Conservation (phyloP, 495 filamentous ascomycete species). For the Ascodesmis nigricans region DNA sequence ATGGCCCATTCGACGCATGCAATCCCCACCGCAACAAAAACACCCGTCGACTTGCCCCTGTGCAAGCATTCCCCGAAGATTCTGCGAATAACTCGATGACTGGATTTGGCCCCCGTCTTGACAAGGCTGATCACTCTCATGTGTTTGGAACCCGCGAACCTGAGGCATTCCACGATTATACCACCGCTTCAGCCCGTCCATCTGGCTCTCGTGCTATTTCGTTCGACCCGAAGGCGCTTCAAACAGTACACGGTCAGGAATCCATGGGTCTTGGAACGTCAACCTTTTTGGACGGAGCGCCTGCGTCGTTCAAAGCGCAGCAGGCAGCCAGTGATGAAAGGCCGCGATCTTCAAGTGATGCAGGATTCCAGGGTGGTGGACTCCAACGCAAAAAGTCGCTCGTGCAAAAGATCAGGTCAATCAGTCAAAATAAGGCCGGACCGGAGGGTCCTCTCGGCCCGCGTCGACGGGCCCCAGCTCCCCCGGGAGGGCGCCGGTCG, state of each 20-base stretch:
- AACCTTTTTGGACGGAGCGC: constrained; percentile 88
- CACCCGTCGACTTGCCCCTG: constrained; percentile 61
- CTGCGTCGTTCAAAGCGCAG: constrained; percentile 65
- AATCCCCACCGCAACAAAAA: constrained; percentile 88
- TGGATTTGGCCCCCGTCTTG: constrained; percentile 65
- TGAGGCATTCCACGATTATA: constrained; percentile 73
- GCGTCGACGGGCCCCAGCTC: constrained; percentile 18
- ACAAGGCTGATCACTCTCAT: constrained; percentile 56
- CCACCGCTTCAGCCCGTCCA: constrained; percentile 25
- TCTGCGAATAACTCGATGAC: constrained; percentile 82
- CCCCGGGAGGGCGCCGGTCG: constrained; percentile 19
- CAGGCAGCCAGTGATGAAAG: constrained; percentile 24
- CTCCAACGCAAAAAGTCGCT: constrained; percentile 81
- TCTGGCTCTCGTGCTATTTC: constrained; percentile 23
- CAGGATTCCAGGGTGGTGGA: constrained; percentile 41
- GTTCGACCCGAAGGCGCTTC: constrained; percentile 40
- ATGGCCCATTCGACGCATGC: constrained; percentile 94
- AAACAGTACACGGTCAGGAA: constrained; percentile 63
- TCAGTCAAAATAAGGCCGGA: constrained; percentile 35
- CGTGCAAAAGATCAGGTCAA: constrained; percentile 59
- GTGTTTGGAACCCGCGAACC: constrained; percentile 56
- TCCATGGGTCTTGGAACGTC: constrained; percentile 74
- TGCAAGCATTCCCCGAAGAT: constrained; percentile 86
- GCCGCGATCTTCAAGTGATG: constrained; percentile 14
- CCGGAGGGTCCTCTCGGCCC: constrained; percentile 25